These are phyloP conservation scores for Trypanosoma conorhini DNA, from an alignment of 208 protist species.

Conservation along the genomic window DNA sequence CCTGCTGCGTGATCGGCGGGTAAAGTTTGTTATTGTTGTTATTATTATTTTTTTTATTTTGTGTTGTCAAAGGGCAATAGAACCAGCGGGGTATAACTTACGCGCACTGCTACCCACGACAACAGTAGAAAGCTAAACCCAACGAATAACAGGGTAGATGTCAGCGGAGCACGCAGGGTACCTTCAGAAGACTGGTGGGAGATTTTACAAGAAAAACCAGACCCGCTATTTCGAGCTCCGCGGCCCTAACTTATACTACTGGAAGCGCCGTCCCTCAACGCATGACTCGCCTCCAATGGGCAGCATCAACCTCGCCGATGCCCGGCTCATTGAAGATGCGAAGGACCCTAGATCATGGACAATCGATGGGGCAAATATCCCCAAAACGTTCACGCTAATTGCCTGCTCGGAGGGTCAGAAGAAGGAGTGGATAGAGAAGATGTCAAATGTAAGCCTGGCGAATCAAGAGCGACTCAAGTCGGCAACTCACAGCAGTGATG, in stretches of 20 bases:
- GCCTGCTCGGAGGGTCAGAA: slow-evolving; percentile 33
- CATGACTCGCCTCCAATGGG: slow-evolving; percentile 33
- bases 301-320: slow-evolving; percentile 53
- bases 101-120: not conserved
- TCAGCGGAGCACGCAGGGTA: slow-evolving; percentile 39
- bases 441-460: slow-evolving; percentile 21
- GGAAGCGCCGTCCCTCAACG: slow-evolving; percentile 44
- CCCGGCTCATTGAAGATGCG: slow-evolving; percentile 25
- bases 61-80: not conserved
- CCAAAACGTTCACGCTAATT: slow-evolving; percentile 33
- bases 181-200: slow-evolving; percentile 44
- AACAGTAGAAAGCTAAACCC: slow-evolving; percentile 7
- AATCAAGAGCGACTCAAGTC: slow-evolving; percentile 30
- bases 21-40: no score
- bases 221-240: slow-evolving; percentile 70
- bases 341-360: slow-evolving; percentile 39
- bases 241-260: slow-evolving; percentile 68
- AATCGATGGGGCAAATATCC: slow-evolving; percentile 36
- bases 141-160: slow-evolving; percentile 13
- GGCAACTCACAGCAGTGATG: slow-evolving; percentile 32
- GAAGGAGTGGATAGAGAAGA: slow-evolving; percentile 34
- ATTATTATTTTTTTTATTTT: slow-evolving; percentile 11
- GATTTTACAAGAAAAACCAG: slow-evolving; percentile 37
- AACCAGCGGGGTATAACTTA: not conserved
- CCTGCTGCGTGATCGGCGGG: not conserved